Conservation (phyloP, 139 green algal genomes). For the Chlamydomonas sphaeroides region DNA sequence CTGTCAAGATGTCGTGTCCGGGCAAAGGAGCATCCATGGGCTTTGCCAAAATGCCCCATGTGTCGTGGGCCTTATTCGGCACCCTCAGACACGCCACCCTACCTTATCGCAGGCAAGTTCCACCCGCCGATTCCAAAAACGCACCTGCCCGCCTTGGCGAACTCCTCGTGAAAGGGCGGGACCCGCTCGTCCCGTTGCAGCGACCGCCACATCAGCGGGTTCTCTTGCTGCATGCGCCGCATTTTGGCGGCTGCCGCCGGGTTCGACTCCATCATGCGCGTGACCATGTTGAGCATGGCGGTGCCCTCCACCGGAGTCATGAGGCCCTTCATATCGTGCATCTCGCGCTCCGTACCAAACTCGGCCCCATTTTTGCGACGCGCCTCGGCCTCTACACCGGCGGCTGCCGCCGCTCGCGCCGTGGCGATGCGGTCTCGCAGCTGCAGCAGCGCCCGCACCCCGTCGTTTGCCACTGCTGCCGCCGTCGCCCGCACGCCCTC, state of each 20-base stretch:
- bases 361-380: no score
- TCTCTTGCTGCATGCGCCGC: neutral
- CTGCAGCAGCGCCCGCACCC: neutral
- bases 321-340: neutral
- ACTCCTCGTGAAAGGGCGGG: conserved; percentile 34
- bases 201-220: neutral
- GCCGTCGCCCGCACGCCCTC: neutral
- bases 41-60: no score
- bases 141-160: conserved; percentile 32
- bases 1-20: no score
- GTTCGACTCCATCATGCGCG: neutral
- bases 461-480: neutral
- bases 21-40: no score
- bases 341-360: neutral
- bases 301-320: neutral
- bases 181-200: conserved; percentile 18
- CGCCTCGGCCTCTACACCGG: no score
- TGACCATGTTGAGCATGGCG: neutral
- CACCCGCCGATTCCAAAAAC: no score
- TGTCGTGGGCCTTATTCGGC: no score
- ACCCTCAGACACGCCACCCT: no score
- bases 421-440: conserved; percentile 3
- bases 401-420: neutral
- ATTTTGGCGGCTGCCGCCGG: neutral
- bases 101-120: no score